A percentile compares a stretch with the other conserved stretches of the same genome.
Evolutionary conservation across 257 asterid genomes (phyloP).

Genomic region (Hygrophila difformis): DNA sequence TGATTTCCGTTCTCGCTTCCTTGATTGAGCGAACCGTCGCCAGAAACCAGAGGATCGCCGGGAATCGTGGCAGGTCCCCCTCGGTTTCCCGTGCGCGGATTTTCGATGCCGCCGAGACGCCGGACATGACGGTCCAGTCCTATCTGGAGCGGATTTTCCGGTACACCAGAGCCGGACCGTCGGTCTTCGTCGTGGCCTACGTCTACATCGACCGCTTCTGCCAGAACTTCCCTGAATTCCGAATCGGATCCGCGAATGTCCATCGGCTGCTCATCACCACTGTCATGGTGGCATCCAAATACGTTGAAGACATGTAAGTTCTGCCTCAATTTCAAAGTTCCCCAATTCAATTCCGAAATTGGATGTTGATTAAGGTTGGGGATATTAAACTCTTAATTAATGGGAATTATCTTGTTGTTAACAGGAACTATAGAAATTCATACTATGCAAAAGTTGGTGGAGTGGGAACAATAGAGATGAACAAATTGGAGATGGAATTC

Average conservation of each 20-base stretch:
- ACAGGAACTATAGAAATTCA: conserved; percentile 90
- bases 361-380: too few species aligned
- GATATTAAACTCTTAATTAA: too few species aligned
- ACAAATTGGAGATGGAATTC: conserved; percentile 58
- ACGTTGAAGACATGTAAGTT: conserved; percentile 90
- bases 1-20: conserved; percentile 84
- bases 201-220: conserved; percentile 80
- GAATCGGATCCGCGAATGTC: conserved; percentile 62
- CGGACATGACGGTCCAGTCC: conserved; percentile 70
- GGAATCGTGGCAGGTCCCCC: conserved; percentile 16
- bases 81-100: conserved; percentile 26
- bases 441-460: conserved; percentile 95
- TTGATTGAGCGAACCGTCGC: conserved; percentile 71
- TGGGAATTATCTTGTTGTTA: too few species aligned
- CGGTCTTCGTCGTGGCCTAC: conserved; percentile 84
- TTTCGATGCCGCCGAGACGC: conserved; percentile 67
- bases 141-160: conserved; percentile 80
- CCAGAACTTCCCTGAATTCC: conserved; percentile 55
- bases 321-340: too few species aligned
- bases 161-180: conserved; percentile 83
- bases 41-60: conserved; percentile 54
- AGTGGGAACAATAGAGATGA: conserved; percentile 48
- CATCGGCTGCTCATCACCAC: conserved; percentile 79
- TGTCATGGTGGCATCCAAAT: conserved; percentile 81
- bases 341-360: too few species aligned